Conservation (phyloP, 2,329 filamentous ascomycete species). For the Tolypocladium tropicale region DNA sequence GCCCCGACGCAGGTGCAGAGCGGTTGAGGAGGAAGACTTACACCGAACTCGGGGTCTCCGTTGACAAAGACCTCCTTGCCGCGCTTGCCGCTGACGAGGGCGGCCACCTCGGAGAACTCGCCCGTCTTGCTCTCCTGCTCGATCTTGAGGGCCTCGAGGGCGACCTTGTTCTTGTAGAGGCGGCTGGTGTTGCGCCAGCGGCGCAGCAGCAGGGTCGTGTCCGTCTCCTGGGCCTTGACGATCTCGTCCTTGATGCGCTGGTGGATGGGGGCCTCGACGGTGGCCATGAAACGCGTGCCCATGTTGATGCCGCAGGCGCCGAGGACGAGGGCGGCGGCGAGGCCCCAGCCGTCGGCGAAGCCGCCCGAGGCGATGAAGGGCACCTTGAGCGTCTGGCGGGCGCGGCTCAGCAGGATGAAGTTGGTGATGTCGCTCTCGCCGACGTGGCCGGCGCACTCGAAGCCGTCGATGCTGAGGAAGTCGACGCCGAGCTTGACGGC, state of each 20-base stretch:
- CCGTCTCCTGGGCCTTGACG: constrained; percentile 76
- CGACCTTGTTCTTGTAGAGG: constrained; percentile 84
- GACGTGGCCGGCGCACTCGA: constrained; percentile 89
- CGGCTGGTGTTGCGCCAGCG: constrained; percentile 90
- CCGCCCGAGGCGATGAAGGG: constrained; percentile 95
- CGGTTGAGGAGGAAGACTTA: constrained; percentile 42
- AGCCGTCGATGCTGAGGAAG: constrained; percentile 93
- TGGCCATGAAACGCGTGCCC: constrained; percentile 97
- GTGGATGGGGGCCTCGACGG: constrained; percentile 86
- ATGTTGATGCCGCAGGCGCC: constrained; percentile 96
- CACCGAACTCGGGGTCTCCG: constrained; percentile 82
- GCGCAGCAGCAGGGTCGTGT: constrained; percentile 79
- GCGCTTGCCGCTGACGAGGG: constrained; percentile 80
- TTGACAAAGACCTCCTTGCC: constrained; percentile 87
- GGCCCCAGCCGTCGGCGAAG: constrained; percentile 87
- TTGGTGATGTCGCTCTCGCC: constrained; percentile 83
- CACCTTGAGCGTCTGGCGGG: constrained; percentile 70
- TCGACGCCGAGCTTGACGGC: constrained; percentile 93
- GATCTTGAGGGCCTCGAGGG: constrained; percentile 67
- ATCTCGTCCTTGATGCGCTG: constrained; percentile 89
- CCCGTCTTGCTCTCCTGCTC: constrained; percentile 75
- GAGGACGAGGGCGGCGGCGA: constrained; percentile 81
- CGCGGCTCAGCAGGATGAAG: constrained; percentile 76
- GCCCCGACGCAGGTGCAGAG: not conserved
- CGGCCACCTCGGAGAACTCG: constrained; percentile 82